Conservation (phyloP, 2,329 filamentous ascomycete genomes). For the Hymenoscyphus repandus region DNA sequence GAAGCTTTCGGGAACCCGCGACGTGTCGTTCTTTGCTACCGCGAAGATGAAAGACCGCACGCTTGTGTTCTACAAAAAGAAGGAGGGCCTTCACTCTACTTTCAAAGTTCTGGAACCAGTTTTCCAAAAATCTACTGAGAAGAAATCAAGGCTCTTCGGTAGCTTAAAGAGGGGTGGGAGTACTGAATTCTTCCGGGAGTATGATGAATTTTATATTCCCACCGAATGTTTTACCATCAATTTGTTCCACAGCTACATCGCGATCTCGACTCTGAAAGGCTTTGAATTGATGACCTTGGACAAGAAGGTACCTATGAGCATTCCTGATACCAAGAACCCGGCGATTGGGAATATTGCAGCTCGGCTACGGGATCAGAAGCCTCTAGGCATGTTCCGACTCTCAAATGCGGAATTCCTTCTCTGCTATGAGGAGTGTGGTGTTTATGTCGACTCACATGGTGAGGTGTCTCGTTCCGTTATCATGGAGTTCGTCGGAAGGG, state of each 20-base stretch:
- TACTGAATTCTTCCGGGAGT: constrained; percentile 96
- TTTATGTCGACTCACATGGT: constrained; percentile 97
- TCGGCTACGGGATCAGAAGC: constrained; percentile 76
- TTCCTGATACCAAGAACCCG: constrained; percentile 76
- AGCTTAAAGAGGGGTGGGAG: constrained; percentile 52
- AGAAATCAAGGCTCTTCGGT: constrained; percentile 64
- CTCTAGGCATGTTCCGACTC: constrained; percentile 93
- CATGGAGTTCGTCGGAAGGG: constrained; percentile 98
- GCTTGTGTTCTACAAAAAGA: constrained; percentile 94
- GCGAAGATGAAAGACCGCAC: constrained; percentile 96
- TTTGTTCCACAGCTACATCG: constrained; percentile 90
- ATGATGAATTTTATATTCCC: constrained; percentile 97
- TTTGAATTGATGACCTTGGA: constrained; percentile 96
- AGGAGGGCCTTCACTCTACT: constrained; percentile 83
- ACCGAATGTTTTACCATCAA: constrained; percentile 93
- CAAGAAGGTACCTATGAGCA: constrained; percentile 92
- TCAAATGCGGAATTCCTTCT: constrained; percentile 89
- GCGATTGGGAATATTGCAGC: constrained; percentile 80
- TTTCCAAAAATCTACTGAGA: constrained; percentile 85
- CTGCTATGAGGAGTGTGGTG: constrained; percentile 91
- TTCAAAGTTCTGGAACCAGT: constrained; percentile 98
- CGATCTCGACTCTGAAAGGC: constrained; percentile 84
- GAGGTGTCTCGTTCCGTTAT: constrained; percentile 91
- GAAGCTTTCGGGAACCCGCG: constrained; percentile 77
- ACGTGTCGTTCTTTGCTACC: constrained; percentile 94